These are phyloP conservation scores for Phytophthora tubulina DNA, from an alignment of 352 stramenopile species.

Conservation along the genomic window DNA sequence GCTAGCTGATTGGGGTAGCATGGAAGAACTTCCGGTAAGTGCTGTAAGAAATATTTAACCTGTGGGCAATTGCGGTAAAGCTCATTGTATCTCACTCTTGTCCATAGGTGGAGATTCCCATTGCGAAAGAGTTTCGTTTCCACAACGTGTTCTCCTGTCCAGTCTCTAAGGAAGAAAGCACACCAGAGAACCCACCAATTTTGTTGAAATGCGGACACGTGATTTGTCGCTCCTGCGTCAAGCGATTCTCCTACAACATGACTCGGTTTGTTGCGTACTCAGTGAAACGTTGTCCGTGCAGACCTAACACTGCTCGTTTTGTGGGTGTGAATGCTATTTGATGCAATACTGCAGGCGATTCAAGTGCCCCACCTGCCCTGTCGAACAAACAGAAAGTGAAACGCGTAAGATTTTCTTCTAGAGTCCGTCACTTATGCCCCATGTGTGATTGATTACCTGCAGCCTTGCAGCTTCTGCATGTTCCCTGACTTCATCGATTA, in stretches of 20 bases:
- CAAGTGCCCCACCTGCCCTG: conserved; percentile 90
- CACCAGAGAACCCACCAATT: conserved; percentile 84
- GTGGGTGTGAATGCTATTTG: not conserved
- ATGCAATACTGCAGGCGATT: conserved; percentile 62
- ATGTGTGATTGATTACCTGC: conserved; percentile 25
- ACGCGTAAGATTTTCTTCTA: conserved; percentile 83
- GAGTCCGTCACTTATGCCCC: conserved; percentile 14
- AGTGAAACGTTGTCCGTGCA: not conserved
- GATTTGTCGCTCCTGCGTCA: conserved; percentile 85
- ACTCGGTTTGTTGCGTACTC: conserved; percentile 52
- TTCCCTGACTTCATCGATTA: conserved; percentile 24
- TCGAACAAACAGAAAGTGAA: conserved; percentile 83
- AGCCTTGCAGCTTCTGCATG: conserved; percentile 28
- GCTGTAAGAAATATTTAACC: not conserved
- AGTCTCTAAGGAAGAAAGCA: conserved; percentile 89
- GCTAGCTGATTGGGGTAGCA: conserved; percentile 71
- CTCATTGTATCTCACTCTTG: conserved; percentile 8
- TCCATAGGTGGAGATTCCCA: conserved; percentile 75
- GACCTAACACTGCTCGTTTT: conserved; percentile 15
- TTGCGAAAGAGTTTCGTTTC: conserved; percentile 85
- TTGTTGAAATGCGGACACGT: conserved; percentile 90
- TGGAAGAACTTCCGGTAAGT: conserved; percentile 80
- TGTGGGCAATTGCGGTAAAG: not conserved
- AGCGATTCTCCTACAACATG: conserved; percentile 85
- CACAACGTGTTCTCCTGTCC: conserved; percentile 91